Evolutionary conservation across 2,329 filamentous ascomycete species (phyloP), one percentile per base, ranked within the genome.

Genomic region (Penicillium sp.): DNA sequence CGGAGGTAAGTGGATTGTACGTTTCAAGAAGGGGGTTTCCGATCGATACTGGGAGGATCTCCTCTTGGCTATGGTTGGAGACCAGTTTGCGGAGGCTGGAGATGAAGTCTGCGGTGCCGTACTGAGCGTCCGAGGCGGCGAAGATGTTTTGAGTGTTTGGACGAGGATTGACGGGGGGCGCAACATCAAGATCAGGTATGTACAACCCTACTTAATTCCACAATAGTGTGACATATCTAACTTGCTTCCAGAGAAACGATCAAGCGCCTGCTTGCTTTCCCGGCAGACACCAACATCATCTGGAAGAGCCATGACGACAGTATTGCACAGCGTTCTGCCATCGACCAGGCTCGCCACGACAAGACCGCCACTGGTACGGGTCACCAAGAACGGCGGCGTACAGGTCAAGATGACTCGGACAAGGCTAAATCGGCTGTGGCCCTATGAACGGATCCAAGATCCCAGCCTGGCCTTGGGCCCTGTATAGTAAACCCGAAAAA

Each of bases 141-240:
- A 99, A 77, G 94, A 99, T 71, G 95, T 97, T 59, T 83, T 99
- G 74, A 97, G 91, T 77, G 91, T 99, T 71, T 99, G 94, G 94
- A 96, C 92, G 53, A 89, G 91, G 74, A 94, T 90, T 67, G 90
- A 96, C 69, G 93, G 91, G 42, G 91, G 91, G 60, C 87, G 91
- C 68, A 95, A 97, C 74, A 88, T 97, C 67, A 97, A 96, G 80
- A 96, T 99, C 69, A 88, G 93, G 89, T 96, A 84, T 66, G 86
- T 75, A 38, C 11, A 17, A 25, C 36, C 36, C 50, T 43, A 17
- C 26, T 49, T 37, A 42, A 43, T 53, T 50, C 16, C 19, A 16
- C 6, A 7, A n/a, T n/a, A n/a, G 1, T 22, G 19, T 5, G 4
- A 6, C 14, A n/a, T 35, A 22, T 30, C 71, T 73, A 56, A 69